These are phyloP conservation scores for Pseudoperonospora humuli DNA, from an alignment of 352 stramenopile species.

Conservation along the genomic window DNA sequence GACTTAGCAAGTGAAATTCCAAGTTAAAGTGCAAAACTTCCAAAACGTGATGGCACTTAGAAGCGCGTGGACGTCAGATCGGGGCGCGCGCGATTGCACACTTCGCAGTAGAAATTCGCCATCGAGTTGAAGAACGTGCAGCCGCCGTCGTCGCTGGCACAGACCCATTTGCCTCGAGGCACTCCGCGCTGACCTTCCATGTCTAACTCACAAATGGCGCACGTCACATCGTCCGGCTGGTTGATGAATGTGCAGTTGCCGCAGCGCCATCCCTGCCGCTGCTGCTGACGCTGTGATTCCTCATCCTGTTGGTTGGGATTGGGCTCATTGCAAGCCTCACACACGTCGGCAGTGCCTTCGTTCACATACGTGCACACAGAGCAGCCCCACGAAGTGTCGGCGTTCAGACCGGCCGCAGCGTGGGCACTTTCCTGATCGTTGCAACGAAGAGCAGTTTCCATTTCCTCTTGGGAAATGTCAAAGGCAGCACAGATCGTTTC, in stretches of 20 bases:
- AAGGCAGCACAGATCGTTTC: constrained; percentile 71
- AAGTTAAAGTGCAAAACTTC: too few species aligned
- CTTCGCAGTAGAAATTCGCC: constrained; percentile 83
- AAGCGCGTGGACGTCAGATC: constrained; percentile 70
- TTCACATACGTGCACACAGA: constrained; percentile 80
- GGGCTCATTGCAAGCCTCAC: constrained; percentile 55
- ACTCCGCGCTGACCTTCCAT: constrained; percentile 70
- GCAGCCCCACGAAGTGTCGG: constrained; percentile 44
- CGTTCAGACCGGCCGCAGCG: constrained; percentile 6
- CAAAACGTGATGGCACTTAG: too few species aligned
- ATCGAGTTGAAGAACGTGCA: constrained; percentile 86
- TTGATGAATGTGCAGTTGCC: constrained; percentile 86
- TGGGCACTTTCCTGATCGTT: constrained; percentile 34
- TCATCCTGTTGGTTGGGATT: constrained; percentile 35
- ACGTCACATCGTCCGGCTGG: constrained; percentile 55
- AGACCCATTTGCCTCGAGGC: constrained; percentile 80
- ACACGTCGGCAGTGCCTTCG: constrained; percentile 28
- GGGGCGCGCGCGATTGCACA: constrained; percentile 78
- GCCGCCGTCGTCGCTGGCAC: constrained; percentile 69
- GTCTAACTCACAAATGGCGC: constrained; percentile 78
- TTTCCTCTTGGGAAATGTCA: constrained; percentile 39
- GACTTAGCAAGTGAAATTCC: too few species aligned
- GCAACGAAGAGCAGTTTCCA: constrained; percentile 42
- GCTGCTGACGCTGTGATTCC: constrained; percentile 23
- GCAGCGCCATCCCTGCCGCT: constrained; percentile 67